A percentile compares a stretch with the other conserved stretches of the same genome.
Evolutionary conservation across 2,329 filamentous ascomycete genomes (phyloP).

Genomic region (Diaporthe capsici): DNA sequence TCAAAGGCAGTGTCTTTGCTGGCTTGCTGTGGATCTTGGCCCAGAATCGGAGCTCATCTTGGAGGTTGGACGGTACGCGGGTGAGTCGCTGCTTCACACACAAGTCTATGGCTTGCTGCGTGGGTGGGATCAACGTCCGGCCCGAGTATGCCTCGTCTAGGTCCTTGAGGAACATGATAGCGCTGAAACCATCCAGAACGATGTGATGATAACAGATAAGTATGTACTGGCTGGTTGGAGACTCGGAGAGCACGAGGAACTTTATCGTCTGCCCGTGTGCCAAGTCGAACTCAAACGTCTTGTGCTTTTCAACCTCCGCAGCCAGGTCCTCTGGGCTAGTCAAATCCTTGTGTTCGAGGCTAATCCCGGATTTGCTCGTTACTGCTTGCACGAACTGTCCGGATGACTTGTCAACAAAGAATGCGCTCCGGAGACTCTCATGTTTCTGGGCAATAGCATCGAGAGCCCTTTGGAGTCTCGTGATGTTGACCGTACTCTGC

Average conservation of each 20-base stretch:
- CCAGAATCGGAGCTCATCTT: constrained; percentile 30
- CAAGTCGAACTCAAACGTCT: neutral
- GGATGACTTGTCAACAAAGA: too few relatives aligned
- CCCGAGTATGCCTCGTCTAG: constrained; percentile 57
- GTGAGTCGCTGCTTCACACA: constrained; percentile 49
- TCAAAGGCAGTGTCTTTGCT: constrained; percentile 25
- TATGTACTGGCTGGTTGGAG: constrained; percentile 53
- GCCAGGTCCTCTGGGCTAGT: too few relatives aligned
- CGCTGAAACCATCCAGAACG: constrained; percentile 32
- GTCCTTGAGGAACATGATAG: constrained; percentile 47
- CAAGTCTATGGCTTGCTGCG: constrained; percentile 53
- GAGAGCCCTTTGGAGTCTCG: neutral
- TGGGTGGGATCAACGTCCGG: constrained; percentile 40
- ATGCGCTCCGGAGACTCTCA: too few relatives aligned
- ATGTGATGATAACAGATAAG: constrained; percentile 50
- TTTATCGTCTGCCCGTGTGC: neutral
- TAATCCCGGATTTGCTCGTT: neutral
- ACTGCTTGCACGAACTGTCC: too few relatives aligned
- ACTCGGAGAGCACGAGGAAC: constrained; percentile 24
- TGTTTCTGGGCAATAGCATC: neutral
- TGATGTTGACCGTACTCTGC: neutral
- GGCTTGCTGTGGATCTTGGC: neutral
- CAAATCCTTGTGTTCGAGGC: neutral
- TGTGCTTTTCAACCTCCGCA: neutral
- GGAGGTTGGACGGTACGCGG: constrained; percentile 45